Evolutionary conservation across 108 stramenopile genomes (phyloP), one percentile per base, ranked within the genome.

Genomic region (Fistulifera pelliculosa): DNA sequence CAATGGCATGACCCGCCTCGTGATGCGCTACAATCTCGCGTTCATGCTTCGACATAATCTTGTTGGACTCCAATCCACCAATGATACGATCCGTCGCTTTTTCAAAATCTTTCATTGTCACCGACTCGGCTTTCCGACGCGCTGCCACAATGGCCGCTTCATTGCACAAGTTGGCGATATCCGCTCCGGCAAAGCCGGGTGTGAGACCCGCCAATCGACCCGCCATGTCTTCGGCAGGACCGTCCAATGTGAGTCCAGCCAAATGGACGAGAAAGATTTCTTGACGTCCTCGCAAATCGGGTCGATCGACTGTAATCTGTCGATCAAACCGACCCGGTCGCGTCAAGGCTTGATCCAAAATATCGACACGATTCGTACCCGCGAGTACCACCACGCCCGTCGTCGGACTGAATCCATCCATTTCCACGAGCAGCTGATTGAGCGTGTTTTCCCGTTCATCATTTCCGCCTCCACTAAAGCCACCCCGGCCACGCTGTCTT

Each of bases 261-360:
- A 77, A 50, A 63, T 97, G 94, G 7, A 94, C 82, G 54, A 75
- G 55, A 51, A 97, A 77, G 55, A 95, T 95, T 43, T 75, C 74
- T 56, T 65, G 73, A 3, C 96, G 73, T 15, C 93, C 96, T 38
- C 68, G 65, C 15, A 91, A 52, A 69, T 95, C 93, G 3, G 96
- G 94, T 26, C 74, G 70, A 35, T 93, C 80, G 8, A 95, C 91
- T 14, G 68, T 75, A 41, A 97, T 90, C 58, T 82, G 81, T 49
- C 86, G 70, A 87, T 97, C 96, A 70, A 97, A 95, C 21, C 96
- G 83, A 16, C 96, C 96, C 4, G 96, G 96, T 38, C 96, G 77
- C 6, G 83, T 68, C 47, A 97, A 68, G 8, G 96, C 96, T 56
- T 65, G 68, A 73, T 97, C 96, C 15, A 97, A 70, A 56, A 87